These are phyloP conservation scores for Globisporangium takayamanum DNA, from an alignment of 352 stramenopile species.

Conservation along the genomic window DNA sequence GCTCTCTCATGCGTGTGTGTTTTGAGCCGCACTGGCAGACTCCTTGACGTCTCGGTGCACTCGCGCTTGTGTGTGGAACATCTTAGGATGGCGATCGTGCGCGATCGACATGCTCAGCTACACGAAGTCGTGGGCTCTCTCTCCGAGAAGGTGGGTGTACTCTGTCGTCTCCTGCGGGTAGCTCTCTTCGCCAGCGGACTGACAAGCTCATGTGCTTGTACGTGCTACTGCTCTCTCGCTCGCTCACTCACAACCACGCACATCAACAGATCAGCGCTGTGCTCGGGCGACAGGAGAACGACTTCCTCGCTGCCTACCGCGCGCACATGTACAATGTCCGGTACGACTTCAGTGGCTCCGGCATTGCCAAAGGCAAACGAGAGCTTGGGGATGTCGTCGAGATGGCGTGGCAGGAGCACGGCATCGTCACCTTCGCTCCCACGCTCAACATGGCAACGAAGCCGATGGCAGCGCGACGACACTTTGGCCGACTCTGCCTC, in stretches of 20 bases:
- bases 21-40: not conserved
- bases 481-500: too few species aligned
- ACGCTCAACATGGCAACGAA: too few species aligned
- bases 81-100: conserved; percentile 65
- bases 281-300: conserved; percentile 87
- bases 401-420: too few species aligned
- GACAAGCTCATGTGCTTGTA: not conserved
- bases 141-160: conserved; percentile 57
- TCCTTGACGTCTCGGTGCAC: not conserved
- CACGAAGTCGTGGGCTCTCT: conserved; percentile 75
- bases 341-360: too few species aligned
- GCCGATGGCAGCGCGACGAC: too few species aligned
- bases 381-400: too few species aligned
- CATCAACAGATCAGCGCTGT: conserved; percentile 73
- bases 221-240: not conserved
- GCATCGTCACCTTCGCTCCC: too few species aligned
- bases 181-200: not conserved
- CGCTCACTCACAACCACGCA: not conserved
- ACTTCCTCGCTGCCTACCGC: conserved; percentile 91
- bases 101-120: conserved; percentile 75
- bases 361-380: too few species aligned
- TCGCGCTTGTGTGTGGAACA: not conserved
- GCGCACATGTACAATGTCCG: conserved; percentile 94
- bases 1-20: not conserved
- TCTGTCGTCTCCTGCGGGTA: not conserved